Conservation (phyloP, 306 rosid genomes). For the Casuarina equisetifolia region DNA sequence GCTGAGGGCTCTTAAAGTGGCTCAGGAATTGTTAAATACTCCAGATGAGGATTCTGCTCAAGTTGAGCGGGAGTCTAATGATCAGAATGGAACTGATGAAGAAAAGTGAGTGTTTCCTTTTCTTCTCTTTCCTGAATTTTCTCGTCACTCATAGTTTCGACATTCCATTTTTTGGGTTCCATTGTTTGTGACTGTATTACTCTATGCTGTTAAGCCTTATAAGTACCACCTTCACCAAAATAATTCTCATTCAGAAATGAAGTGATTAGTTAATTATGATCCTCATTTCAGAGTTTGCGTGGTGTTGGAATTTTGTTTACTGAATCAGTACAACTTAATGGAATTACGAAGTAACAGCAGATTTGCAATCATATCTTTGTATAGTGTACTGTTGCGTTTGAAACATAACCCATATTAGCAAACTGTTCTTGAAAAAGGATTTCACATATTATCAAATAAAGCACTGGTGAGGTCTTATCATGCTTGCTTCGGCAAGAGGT, state of each 20-base stretch:
- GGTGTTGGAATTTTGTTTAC: not conserved
- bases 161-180: not conserved
- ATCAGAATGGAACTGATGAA: slow-evolving; percentile 21
- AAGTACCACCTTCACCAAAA: not conserved
- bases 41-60: slow-evolving; percentile 50
- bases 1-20: slow-evolving; percentile 71
- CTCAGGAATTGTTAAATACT: slow-evolving; percentile 58
- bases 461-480: not conserved
- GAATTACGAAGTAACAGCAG: not conserved
- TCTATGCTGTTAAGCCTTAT: not conserved
- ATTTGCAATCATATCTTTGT: not conserved
- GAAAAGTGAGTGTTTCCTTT: slow-evolving; percentile 39
- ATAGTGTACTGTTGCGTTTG: not conserved
- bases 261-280: not conserved
- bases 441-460: not conserved
- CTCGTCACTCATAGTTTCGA: not conserved
- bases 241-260: not conserved
- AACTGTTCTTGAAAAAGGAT: not conserved
- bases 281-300: not conserved
- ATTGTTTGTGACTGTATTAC: not conserved
- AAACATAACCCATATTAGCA: not conserved
- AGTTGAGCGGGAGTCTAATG: slow-evolving; percentile 30
- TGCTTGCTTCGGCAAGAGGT: not conserved
- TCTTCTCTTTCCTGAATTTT: not conserved
- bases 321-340: not conserved